Percentiles rank a stretch among this genome's conserved stretches.
Evolutionary conservation across 495 filamentous ascomycete genomes (phyloP).

Genomic region (Cercophora scortea): DNA sequence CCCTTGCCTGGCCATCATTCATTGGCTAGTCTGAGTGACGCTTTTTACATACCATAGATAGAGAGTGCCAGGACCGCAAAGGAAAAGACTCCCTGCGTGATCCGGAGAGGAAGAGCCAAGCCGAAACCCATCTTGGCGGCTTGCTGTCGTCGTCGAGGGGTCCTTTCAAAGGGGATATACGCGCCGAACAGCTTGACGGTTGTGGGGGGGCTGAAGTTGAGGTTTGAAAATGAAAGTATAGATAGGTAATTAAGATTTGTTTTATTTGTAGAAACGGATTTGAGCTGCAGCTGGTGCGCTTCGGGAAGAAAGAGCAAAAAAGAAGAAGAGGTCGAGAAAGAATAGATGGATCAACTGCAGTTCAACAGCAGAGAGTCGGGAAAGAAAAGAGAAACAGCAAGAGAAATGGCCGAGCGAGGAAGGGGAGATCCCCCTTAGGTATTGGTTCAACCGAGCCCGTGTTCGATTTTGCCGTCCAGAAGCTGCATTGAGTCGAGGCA

Average conservation of each 20-base stretch:
- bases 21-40: constrained; percentile 1
- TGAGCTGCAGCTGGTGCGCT: constrained; percentile 15
- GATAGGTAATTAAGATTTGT: no score
- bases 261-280: no score
- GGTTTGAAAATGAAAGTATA: background rate
- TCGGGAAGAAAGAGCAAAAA: constrained; percentile 1
- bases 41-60: constrained; percentile 52
- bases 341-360: constrained; percentile 1
- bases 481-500: background rate
- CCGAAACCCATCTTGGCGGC: constrained; percentile 9
- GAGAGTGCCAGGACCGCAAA: constrained; percentile 61
- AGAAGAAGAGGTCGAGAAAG: constrained; percentile 14
- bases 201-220: background rate
- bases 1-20: no score
- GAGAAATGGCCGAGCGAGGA: constrained; percentile 6
- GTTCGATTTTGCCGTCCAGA: background rate
- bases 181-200: background rate
- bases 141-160: background rate
- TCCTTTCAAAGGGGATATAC: no score
- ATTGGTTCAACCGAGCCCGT: background rate
- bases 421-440: constrained; percentile 6
- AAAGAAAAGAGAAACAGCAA: constrained; percentile 7
- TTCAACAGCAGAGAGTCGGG: constrained; percentile 2
- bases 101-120: constrained; percentile 24
- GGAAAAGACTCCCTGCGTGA: constrained; percentile 53